Base-by-base conservation (phyloP, 2,329 filamentous ascomycete species). In the Fusarium nisikadoi region DNA sequence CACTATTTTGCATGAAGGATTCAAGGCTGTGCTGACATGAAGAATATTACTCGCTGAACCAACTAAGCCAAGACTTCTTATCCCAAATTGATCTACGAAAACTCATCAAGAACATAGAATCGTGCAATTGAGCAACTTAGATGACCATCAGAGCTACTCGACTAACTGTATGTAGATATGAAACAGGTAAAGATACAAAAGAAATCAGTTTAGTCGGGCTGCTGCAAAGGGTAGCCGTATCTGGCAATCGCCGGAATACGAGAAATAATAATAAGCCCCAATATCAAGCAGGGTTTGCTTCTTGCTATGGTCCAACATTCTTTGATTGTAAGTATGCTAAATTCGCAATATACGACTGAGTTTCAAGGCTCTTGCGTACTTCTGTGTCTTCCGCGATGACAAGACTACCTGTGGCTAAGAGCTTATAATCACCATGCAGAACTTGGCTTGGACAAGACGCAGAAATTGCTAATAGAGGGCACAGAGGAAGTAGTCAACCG, bases 401-500 rank as follows among this genome's bases (percentile, higher is more conserved):
- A 27, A 12, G 25, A 20, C 4, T 9, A n/a, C 20, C 47, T 23
- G 8, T 20, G n/a, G 23, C 31, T 20, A 14, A 10, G 8, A 2
- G 27, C 20, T 49, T 0, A 3, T 6, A 23, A 31, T 23, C 20
- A 33, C 14, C 7, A 31, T 12, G 5, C 20, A 2, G 10, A 13
- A 19, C 29, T 23, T 33, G 7, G 10, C 5, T 10, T 23, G 2
- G 7, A 19, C 14, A 31, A 2, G 13, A 5, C 7, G 8, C 14
- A 9, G 14, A 2, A 2, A 47, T 23, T 3, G 1, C 45, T 17
- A 0, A 7, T 33, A 13, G 20, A 17, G 20, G 5, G 17, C 7
- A 29, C 8, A 46, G 19, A 11, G 5, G 3, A 23, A 33, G 14
- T 0, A 5, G 5, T 1, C n/a, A 8, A 13, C 17, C 11, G 1